Evolutionary conservation across 371 early-diverging fungal species (phyloP), one percentile per base, ranked within the genome.

Genomic region (Apophysomyces ossiformis): DNA sequence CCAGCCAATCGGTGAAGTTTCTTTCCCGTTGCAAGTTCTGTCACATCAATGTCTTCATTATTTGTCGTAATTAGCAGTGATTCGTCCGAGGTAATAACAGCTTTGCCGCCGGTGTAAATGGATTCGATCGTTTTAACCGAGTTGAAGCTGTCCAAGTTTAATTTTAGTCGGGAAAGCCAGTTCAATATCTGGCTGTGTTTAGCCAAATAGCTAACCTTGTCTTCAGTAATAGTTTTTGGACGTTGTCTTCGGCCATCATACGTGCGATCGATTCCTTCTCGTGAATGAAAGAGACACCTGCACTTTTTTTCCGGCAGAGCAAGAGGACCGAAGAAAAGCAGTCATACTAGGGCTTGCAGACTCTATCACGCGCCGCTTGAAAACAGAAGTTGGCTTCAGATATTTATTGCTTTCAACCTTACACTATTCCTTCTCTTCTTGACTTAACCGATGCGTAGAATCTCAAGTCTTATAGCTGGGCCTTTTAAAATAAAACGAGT

Each of bases 31-130:
- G 75, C 82, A 39, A 93, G 73, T 61, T 94, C 92, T 12, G 92
- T 81, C 15, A 95, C 90, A 60, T 86, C 79, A 59, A 97, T 87
- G 66, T 94, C 93, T 58, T 96, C 95, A 47, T 90, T 94, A 60
- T 91, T 81, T 13, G 94, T 90, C 4, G 95, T 87, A 64, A 93
- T 85, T 41, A 97, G 77, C 44, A 73, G 79, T 63, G 84, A 71
- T 63, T 89, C 92, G 73, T 92, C 92, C n/a, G 83, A 65, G 35
- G 89, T 84, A 37, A 94, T 75, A 39, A 74, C 85, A 6, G 91
- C 93, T 70, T 93, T 89, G 45, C 97, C 97, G 69, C 96, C 96
- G n/a, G 96, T 95, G 75, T 93, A 98, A 57, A 96, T 89, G 47
- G 96, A 92, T 71, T 95, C 94, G 74, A 96, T 92, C 44, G 91